These are phyloP conservation scores for Moesziomyces sp. DNA, from an alignment of 1,284 basidiomycete genomes.

Conservation along the genomic window DNA sequence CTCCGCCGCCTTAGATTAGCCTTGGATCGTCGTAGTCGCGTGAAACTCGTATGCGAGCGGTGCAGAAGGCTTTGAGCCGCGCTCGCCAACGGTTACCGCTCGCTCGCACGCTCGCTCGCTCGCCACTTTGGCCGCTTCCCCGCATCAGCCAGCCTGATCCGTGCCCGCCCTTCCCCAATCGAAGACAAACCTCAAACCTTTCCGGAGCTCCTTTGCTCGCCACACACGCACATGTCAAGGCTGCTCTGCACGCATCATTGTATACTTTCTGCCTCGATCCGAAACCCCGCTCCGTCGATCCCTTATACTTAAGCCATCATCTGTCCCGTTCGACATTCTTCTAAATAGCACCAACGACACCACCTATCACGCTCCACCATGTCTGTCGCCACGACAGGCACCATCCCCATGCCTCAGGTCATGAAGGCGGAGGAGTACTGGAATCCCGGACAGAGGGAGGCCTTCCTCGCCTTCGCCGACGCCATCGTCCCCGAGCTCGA, in stretches of 20 bases:
- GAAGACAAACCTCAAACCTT: too few relatives aligned
- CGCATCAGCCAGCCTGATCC: neutral
- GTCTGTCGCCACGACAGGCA: conserved; percentile 17
- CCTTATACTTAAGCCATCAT: neutral
- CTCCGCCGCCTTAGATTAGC: too few relatives aligned
- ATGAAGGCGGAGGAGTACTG: conserved; percentile 51
- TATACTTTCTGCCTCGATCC: neutral
- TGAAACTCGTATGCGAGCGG: too few relatives aligned
- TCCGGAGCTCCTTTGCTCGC: too few relatives aligned
- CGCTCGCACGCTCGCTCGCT: neutral
- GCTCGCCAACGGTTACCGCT: conserved; percentile 1
- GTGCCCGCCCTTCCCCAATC: too few relatives aligned
- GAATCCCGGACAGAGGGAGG: conserved; percentile 43
- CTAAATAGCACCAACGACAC: too few relatives aligned
- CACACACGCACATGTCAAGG: too few relatives aligned
- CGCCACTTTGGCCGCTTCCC: neutral
- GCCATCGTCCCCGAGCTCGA: conserved; percentile 58
- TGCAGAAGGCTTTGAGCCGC: neutral
- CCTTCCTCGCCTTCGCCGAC: conserved; percentile 61
- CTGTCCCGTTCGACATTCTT: too few relatives aligned
- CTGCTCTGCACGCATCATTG: too few relatives aligned
- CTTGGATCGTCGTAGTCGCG: too few relatives aligned
- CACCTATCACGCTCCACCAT: conserved; percentile 8
- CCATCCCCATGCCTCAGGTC: conserved; percentile 38
- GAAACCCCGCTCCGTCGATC: too few relatives aligned